Base-by-base conservation (phyloP, 129 eudicot species). In the Rutidosis leptorrhynchoides region DNA sequence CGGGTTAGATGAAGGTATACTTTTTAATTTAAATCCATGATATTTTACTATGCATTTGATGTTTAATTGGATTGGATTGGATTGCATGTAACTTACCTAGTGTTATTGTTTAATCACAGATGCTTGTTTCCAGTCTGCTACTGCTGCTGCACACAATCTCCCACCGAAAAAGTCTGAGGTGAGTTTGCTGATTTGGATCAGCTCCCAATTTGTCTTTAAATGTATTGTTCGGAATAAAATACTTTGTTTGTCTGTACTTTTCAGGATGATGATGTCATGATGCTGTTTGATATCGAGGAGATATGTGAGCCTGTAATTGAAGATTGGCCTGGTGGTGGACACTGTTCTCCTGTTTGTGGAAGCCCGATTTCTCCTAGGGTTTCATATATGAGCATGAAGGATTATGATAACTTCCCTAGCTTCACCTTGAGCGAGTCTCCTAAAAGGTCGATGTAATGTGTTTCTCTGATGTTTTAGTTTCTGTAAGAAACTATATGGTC, bases 1-100 rank as follows among this genome's bases (percentile, higher is more conserved):
- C 57, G 95, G 88, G 42, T 77, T 82, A 20, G 71, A 66, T 46
- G 71, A 72, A 48, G 87, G 95, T 84, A 74, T 7, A 11, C 4
- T n/a, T 32, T 1, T 12, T 45, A 29, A 45, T 1, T 12, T 45
- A 29, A 1, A 21, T 57, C 45, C 29, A 2, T 9, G 32, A 35
- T n/a, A 33, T 22, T 17, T 20, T 8, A 6, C 20, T 42, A 43
- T 1, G 43, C 15, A 12, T 27, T 65, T 58, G 3, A 25, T 66
- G 51, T 22, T 54, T 20, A 5, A 17, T 17, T 54, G n/a, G n/a
- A n/a, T n/a, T n/a, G n/a, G n/a, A n/a, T n/a, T n/a, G n/a, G n/a
- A n/a, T n/a, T 45, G 43, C 12, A 7, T 7, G 19, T 28, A 15
- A 62, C 42, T 67, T 32, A 67, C 12, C 56, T 2, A 5, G 9